A percentile compares a stretch with the other conserved stretches of the same genome.
Conservation (phyloP, 164 flowering plant species). For the Kingdonia uniflora region DNA sequence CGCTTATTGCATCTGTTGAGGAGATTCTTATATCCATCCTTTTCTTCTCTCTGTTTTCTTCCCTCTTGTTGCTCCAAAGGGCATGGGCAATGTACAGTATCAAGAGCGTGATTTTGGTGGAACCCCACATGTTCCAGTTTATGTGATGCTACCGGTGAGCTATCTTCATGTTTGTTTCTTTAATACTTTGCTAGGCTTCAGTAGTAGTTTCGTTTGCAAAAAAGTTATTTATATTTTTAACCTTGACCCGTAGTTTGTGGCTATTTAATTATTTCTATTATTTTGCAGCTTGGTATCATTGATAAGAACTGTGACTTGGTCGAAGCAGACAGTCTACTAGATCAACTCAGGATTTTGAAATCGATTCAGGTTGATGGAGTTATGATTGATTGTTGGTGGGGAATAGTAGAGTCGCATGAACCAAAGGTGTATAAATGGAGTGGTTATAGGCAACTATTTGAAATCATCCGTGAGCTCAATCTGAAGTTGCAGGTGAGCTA, state of each 20-base stretch:
- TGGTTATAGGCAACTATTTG: conserved; percentile 74
- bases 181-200: not conserved
- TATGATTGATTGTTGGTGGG: conserved; percentile 98
- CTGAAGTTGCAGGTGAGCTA: conserved; percentile 69
- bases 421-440: conserved; percentile 80
- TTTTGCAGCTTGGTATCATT: conserved; percentile 70
- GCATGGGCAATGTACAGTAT: conserved; percentile 8
- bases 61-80: not conserved
- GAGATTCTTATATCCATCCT: too few relatives aligned
- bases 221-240: too few relatives aligned
- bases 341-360: conserved; percentile 72
- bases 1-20: too few relatives aligned
- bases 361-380: conserved; percentile 77
- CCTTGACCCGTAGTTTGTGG: not conserved
- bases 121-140: conserved; percentile 79
- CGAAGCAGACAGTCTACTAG: conserved; percentile 69
- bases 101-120: conserved; percentile 83
- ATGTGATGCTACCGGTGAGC: conserved; percentile 94
- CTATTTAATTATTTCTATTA: too few relatives aligned
- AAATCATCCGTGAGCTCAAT: conserved; percentile 68
- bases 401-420: conserved; percentile 71
- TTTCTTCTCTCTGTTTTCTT: not conserved
- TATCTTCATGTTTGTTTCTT: not conserved
- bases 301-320: conserved; percentile 78
- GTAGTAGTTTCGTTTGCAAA: too few relatives aligned